phyloP scores from a whole-genome alignment of 1,284 basidiomycete species.

The Trametes hirsuta region DNA sequence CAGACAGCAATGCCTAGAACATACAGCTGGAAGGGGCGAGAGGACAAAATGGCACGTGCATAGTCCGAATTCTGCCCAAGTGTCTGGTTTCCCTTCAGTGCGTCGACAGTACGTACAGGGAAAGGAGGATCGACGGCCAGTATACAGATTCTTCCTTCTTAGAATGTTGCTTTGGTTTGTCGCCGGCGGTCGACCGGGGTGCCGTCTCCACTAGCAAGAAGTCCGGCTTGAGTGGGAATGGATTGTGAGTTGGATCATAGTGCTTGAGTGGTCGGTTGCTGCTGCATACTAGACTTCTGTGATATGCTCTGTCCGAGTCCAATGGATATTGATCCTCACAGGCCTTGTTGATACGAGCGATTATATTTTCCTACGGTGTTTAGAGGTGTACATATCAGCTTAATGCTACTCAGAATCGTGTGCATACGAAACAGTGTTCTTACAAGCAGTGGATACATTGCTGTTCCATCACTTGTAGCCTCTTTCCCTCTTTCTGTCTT shows the following conservation, averaged over 20 bases:
- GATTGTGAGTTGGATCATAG: not conserved
- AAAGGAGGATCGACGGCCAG: not conserved
- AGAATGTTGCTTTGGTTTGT: not conserved
- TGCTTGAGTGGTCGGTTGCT: not conserved
- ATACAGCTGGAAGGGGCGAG: slow-evolving; percentile 1
- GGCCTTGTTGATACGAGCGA: no score
- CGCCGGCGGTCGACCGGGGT: not conserved
- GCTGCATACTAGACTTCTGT: not conserved
- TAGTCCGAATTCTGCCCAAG: not conserved
- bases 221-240: not conserved
- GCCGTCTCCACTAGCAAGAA: not conserved
- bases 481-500: no score
- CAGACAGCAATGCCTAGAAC: not conserved
- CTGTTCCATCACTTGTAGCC: no score
- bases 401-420: no score
- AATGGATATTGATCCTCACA: not conserved
- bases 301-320: not conserved
- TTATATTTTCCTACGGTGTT: no score
- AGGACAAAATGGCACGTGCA: not conserved
- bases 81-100: not conserved
- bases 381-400: no score
- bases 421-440: no score
- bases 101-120: no score
- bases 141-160: not conserved
- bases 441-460: no score